Evolutionary conservation across 352 stramenopile genomes (phyloP), one percentile per base, ranked within the genome.

Genomic region (Pythium biforme): DNA sequence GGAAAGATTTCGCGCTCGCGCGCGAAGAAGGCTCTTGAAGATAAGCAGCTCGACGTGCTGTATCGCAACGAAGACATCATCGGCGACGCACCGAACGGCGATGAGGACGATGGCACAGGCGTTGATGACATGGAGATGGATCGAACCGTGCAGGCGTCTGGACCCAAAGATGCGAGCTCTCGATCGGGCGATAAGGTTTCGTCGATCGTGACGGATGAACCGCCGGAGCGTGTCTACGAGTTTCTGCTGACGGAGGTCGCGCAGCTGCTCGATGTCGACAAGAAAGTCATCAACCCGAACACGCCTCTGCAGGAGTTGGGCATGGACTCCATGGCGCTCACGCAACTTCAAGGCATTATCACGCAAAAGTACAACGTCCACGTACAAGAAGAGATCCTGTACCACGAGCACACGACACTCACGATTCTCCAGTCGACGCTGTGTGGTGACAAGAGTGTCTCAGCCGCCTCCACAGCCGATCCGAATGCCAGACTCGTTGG

Each of bases 1-100:
- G 97, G 97, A 10, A 99, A 99, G 73, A 99, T 99, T 70, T 96
- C 94, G 23, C 88, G 97, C 59, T 78, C 83, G n/a, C 93, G 89
- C 47, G 94, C 89, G 65, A 89, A 83, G 60, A 77, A 78, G 67
- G 81, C 80, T 22, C 63, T 95, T 4, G 69, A 82, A 37, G 67
- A 83, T 1, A 83, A 91, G 26, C 70, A 72, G 20, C 67, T 94
- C 17, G 68, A 80, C 7, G 79, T 87, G 53, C 55, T 94, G 9
- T 92, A 93, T 55, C 82, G 82, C 27, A 92, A 92, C 46, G 83
- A 92, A 50, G 83, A 92, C 51, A 87, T 92, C 58, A 87, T 90
- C 65, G 68, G 62, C 9, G 77, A 84, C 9, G 67, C 74, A 0
- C 51, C 73, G 0, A 72, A 86, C 23, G 62, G 45, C 11, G 70